These are phyloP conservation scores for Tylopilus sp. DNA, from an alignment of 768 basidiomycete species.

Conservation along the genomic window DNA sequence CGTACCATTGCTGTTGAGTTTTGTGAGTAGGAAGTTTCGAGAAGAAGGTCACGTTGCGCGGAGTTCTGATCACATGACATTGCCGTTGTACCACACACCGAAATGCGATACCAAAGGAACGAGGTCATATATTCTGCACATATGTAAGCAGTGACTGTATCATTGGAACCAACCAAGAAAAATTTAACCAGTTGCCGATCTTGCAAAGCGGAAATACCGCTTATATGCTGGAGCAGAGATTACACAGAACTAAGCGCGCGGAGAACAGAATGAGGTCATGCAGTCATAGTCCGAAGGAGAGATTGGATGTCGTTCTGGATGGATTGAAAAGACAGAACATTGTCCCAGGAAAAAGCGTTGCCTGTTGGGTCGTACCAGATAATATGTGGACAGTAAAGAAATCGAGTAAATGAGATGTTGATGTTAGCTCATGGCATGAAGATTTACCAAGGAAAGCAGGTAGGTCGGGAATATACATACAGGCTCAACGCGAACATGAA, in stretches of 20 bases:
- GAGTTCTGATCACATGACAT: conserved; percentile 25
- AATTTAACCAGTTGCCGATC: conserved; percentile 7
- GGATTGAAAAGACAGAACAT: conserved; percentile 16
- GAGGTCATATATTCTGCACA: conserved; percentile 29
- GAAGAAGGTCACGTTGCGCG: not conserved
- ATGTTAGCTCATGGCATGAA: conserved; percentile 15
- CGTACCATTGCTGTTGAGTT: conserved; percentile 18
- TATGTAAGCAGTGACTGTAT: conserved; percentile 14
- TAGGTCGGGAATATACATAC: conserved; percentile 7
- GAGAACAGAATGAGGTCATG: conserved; percentile 14
- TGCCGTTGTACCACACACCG: conserved; percentile 1
- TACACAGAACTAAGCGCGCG: conserved; percentile 13
- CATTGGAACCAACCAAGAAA: conserved; percentile 22
- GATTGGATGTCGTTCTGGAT: conserved; percentile 14
- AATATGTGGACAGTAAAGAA: conserved; percentile 13
- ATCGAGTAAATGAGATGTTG: conserved; percentile 20
- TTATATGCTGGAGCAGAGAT: conserved; percentile 6
- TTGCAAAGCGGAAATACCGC: conserved; percentile 12
- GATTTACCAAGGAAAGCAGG: conserved; percentile 17
- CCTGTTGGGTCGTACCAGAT: conserved; percentile 15
- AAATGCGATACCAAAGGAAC: conserved; percentile 4
- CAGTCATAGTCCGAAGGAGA: conserved; percentile 28
- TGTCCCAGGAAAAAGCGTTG: conserved; percentile 26
- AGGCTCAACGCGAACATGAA: conserved; percentile 2
- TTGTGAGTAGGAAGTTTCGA: not conserved